phyloP scores from a whole-genome alignment of 2,329 filamentous ascomycete species.

The Verticillium klebahnii region DNA sequence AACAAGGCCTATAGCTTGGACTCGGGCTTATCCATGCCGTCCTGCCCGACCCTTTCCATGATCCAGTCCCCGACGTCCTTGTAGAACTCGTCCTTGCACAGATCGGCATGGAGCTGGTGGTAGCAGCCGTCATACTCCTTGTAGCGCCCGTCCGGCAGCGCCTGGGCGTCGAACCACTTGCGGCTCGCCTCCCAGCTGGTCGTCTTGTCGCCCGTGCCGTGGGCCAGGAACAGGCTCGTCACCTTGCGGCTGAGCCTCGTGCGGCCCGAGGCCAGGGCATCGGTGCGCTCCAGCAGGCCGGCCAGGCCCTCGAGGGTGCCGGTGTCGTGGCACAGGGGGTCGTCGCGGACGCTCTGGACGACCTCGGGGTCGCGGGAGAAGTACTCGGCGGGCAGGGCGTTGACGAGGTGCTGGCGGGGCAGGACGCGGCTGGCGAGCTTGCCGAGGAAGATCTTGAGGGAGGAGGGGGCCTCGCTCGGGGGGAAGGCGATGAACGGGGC shows the following conservation, averaged over 20 bases:
- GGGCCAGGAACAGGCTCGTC: slow-evolving; percentile 63
- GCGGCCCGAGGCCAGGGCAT: slow-evolving; percentile 52
- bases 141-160: slow-evolving; percentile 64
- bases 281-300: slow-evolving; percentile 71
- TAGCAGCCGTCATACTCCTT: slow-evolving; percentile 72
- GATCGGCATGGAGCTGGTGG: slow-evolving; percentile 68
- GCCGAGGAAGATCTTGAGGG: slow-evolving; percentile 60
- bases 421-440: slow-evolving; percentile 63
- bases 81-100: slow-evolving; percentile 47
- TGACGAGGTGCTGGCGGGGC: slow-evolving; percentile 62
- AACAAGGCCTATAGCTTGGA: slow-evolving; percentile 29
- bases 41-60: slow-evolving; percentile 30
- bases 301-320: slow-evolving; percentile 81
- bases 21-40: slow-evolving; percentile 14
- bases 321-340: slow-evolving; percentile 73
- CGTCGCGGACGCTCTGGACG: slow-evolving; percentile 54
- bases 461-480: slow-evolving; percentile 57
- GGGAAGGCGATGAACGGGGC: slow-evolving; percentile 75
- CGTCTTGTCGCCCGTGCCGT: slow-evolving; percentile 71
- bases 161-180: slow-evolving; percentile 55
- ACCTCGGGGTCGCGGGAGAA: slow-evolving; percentile 65
- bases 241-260: slow-evolving; percentile 49
- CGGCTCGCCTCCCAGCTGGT: slow-evolving; percentile 62
- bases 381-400: slow-evolving; percentile 59
- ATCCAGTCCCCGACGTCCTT: slow-evolving; percentile 65